phyloP scores from a whole-genome alignment of 441 rosid species.

The Viola pubescens region DNA sequence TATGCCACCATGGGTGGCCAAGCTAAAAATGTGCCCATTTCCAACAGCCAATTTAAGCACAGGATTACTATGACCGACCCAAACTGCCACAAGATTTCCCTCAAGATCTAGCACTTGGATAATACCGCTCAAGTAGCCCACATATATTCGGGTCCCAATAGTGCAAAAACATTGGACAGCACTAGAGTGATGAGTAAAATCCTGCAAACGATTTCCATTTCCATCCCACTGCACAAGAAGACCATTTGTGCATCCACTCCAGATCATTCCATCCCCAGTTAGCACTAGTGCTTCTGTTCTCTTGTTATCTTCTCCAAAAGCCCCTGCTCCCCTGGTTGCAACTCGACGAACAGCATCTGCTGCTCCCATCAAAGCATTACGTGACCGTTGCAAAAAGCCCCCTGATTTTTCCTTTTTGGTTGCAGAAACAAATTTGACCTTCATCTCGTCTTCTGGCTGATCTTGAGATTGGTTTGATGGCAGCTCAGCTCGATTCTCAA shows the following conservation, averaged over 20 bases:
- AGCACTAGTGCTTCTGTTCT: constrained; percentile 83
- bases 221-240: constrained; percentile 89
- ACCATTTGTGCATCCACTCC: constrained; percentile 89
- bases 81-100: constrained; percentile 71
- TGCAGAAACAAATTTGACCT: constrained; percentile 62
- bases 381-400: constrained; percentile 87
- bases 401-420: constrained; percentile 88
- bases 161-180: constrained; percentile 87
- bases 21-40: constrained; percentile 60
- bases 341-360: constrained; percentile 96
- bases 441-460: constrained; percentile 74
- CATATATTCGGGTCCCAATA: constrained; percentile 61
- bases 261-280: constrained; percentile 77
- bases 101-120: constrained; percentile 84
- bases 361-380: constrained; percentile 97
- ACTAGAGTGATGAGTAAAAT: constrained; percentile 60
- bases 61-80: constrained; percentile 83
- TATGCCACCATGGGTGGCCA: constrained; percentile 96
- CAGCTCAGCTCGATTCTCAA: constrained; percentile 70
- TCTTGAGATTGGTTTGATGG: constrained; percentile 38
- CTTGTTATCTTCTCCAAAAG: constrained; percentile 65
- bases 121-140: constrained; percentile 85
- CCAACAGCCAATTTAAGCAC: constrained; percentile 87
- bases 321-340: constrained; percentile 85
- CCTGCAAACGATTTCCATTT: constrained; percentile 71